Evolutionary conservation across 768 basidiomycete species (phyloP).

Genomic region (Mycena crocata): DNA sequence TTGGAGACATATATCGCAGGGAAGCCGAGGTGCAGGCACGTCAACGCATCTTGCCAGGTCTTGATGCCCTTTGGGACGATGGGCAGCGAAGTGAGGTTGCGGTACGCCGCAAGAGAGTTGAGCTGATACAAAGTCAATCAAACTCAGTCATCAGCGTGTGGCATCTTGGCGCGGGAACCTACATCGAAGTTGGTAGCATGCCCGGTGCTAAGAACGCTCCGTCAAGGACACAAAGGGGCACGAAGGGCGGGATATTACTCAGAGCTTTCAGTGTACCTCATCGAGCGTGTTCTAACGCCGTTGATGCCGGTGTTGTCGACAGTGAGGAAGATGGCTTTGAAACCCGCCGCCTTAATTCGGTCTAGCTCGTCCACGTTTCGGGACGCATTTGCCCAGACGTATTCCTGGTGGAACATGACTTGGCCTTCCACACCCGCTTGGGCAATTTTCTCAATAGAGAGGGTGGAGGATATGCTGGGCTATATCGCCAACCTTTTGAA

Average conservation of each 20-base stretch:
- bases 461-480: conserved; percentile 43
- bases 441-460: conserved; percentile 42
- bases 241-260: conserved; percentile 16
- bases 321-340: conserved; percentile 48
- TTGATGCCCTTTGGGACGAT: conserved; percentile 46
- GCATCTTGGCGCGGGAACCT: too few relatives aligned
- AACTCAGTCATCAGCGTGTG: neutral
- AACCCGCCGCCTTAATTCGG: conserved; percentile 42
- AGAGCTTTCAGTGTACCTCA: conserved; percentile 30
- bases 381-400: conserved; percentile 32
- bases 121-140: conserved; percentile 10
- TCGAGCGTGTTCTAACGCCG: conserved; percentile 39
- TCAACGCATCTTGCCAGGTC: conserved; percentile 45
- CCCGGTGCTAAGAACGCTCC: conserved; percentile 31
- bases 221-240: neutral
- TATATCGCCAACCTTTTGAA: conserved; percentile 7
- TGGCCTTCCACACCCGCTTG: conserved; percentile 35
- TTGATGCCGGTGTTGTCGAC: conserved; percentile 48
- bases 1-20: conserved; percentile 54
- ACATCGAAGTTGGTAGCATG: conserved; percentile 40
- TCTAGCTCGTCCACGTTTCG: conserved; percentile 37
- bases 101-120: conserved; percentile 34
- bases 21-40: conserved; percentile 50
- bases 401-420: conserved; percentile 45
- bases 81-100: conserved; percentile 41